phyloP scores from a whole-genome alignment of 108 stramenopile species.

The Cyclostephanos invisitatus region DNA sequence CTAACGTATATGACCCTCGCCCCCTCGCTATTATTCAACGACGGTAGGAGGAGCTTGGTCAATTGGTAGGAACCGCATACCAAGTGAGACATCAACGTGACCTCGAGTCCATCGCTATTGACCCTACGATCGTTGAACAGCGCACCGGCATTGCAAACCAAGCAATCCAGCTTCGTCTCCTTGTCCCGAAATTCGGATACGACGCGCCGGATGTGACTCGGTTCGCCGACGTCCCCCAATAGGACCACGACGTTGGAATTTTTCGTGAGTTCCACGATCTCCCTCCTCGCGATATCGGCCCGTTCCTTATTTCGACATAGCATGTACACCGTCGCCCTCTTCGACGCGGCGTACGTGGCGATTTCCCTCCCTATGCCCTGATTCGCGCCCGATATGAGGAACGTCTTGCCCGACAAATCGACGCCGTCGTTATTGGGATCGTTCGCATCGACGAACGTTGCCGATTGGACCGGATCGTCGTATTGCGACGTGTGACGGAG shows the following conservation, averaged over 20 bases:
- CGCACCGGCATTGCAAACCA: slow-evolving; percentile 94
- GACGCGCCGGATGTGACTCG: slow-evolving; percentile 58
- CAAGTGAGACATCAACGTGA: slow-evolving; percentile 88
- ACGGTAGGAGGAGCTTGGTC: slow-evolving; percentile 70
- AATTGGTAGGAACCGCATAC: slow-evolving; percentile 83
- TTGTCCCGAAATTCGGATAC: slow-evolving; percentile 56
- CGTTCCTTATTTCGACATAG: slow-evolving; percentile 87
- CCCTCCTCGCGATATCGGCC: slow-evolving; percentile 72
- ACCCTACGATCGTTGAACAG: slow-evolving; percentile 79
- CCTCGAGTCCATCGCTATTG: slow-evolving; percentile 85
- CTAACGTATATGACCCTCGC: slow-evolving; percentile 62
- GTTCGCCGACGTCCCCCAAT: slow-evolving; percentile 65
- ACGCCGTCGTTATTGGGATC: slow-evolving; percentile 61
- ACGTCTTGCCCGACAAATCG: slow-evolving; percentile 69
- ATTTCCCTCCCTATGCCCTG: slow-evolving; percentile 88
- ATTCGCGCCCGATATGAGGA: slow-evolving; percentile 87
- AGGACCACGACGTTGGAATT: slow-evolving; percentile 64
- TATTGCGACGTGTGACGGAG: slow-evolving; percentile 66
- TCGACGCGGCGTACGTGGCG: slow-evolving; percentile 82
- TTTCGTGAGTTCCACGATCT: slow-evolving; percentile 69
- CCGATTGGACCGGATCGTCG: slow-evolving; percentile 60
- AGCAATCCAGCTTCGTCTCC: slow-evolving; percentile 72
- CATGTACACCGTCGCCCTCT: slow-evolving; percentile 88
- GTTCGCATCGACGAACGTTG: slow-evolving; percentile 42
- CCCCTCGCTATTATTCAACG: slow-evolving; percentile 33